Evolutionary conservation across 352 stramenopile genomes (phyloP).

Genomic region (Phytophthora litchii): DNA sequence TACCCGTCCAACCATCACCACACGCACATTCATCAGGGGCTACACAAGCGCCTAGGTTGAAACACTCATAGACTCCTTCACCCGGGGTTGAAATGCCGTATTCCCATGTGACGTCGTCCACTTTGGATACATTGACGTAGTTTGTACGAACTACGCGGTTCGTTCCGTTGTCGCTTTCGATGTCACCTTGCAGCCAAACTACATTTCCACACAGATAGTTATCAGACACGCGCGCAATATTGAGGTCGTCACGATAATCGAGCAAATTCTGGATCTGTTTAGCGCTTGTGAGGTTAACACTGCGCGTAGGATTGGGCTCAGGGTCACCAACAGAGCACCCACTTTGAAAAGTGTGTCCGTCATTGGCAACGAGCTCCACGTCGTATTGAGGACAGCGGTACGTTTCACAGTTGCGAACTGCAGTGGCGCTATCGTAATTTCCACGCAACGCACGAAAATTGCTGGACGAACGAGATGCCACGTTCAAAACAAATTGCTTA

Average conservation of each 20-base stretch:
- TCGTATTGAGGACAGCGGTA: constrained; percentile 86
- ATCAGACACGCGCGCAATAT: constrained; percentile 64
- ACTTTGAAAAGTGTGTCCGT: constrained; percentile 93
- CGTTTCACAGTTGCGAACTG: constrained; percentile 42
- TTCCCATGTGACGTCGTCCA: constrained; percentile 72
- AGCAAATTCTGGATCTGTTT: constrained; percentile 59
- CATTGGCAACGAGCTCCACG: constrained; percentile 90
- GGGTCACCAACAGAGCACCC: constrained; percentile 88
- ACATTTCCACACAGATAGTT: constrained; percentile 86
- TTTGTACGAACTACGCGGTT: constrained; percentile 87
- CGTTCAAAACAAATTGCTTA: constrained; percentile 91
- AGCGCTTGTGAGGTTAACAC: constrained; percentile 25
- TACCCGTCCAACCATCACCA: constrained; percentile 91
- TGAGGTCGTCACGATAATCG: constrained; percentile 60
- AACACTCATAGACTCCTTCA: constrained; percentile 96
- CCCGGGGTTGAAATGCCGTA: constrained; percentile 61
- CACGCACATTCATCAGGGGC: constrained; percentile 92
- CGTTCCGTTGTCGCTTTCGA: constrained; percentile 51
- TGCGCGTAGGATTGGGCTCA: constrained; percentile 49
- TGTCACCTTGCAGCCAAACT: constrained; percentile 94
- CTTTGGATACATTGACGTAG: constrained; percentile 92
- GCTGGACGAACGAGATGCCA: constrained; percentile 32
- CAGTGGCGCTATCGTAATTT: constrained; percentile 51
- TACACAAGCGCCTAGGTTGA: constrained; percentile 93
- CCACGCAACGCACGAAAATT: constrained; percentile 63